A percentile compares a stretch with the other conserved stretches of the same genome.
These are phyloP conservation scores for Aspergillus chevalieri DNA, from an alignment of 2,329 filamentous ascomycete genomes.

Conservation along the genomic window DNA sequence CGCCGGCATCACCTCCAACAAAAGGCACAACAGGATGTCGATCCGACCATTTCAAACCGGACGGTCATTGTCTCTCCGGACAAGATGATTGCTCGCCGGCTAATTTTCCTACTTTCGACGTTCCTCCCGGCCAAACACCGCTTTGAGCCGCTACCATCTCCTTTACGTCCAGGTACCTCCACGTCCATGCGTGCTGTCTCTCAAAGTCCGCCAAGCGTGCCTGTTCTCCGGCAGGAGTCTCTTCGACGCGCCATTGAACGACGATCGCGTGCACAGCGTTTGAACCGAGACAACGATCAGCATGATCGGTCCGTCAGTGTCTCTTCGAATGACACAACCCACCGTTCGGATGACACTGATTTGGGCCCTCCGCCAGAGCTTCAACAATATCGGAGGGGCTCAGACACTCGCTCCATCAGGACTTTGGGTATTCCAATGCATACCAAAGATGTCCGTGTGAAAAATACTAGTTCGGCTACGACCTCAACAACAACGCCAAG, in stretches of 20 bases:
- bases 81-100: constrained; percentile 53
- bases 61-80: constrained; percentile 54
- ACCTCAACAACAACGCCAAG: constrained; percentile 49
- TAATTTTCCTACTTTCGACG: constrained; percentile 54
- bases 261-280: constrained; percentile 43
- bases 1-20: constrained; percentile 48
- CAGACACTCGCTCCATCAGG: constrained; percentile 40
- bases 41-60: constrained; percentile 45
- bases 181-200: constrained; percentile 46
- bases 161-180: constrained; percentile 35
- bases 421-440: constrained; percentile 42
- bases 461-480: constrained; percentile 46
- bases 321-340: constrained; percentile 39
- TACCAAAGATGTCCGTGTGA: constrained; percentile 36
- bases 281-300: constrained; percentile 27
- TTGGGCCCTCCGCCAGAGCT: constrained; percentile 16
- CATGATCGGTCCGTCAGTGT: constrained; percentile 39
- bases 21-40: constrained; percentile 41
- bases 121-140: constrained; percentile 50
- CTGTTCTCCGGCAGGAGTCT: constrained; percentile 47
- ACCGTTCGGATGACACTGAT: constrained; percentile 31
- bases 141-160: constrained; percentile 32
- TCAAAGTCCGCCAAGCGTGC: constrained; percentile 48
- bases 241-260: constrained; percentile 50
- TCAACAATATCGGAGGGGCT: constrained; percentile 30